These are phyloP conservation scores for Chrysopogon serrulatus DNA, from an alignment of 176 grass and related monocot genomes.

Conservation along the genomic window DNA sequence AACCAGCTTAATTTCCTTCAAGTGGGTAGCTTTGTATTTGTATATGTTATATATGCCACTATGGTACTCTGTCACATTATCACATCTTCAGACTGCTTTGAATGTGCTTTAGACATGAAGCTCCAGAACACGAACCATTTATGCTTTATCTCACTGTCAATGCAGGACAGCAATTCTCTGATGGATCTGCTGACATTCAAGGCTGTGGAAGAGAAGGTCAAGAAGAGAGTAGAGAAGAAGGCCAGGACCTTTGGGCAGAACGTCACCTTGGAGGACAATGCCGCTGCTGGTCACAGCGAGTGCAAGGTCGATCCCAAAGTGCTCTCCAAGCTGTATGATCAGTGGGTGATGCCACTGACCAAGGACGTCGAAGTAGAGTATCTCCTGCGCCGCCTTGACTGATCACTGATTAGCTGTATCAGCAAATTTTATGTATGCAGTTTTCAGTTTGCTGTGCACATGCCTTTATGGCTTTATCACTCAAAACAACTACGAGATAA, in stretches of 20 bases:
- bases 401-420: constrained; percentile 4
- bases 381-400: constrained; percentile 77
- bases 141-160: neutral
- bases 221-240: constrained; percentile 91
- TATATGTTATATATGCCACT: neutral
- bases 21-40: neutral
- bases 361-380: constrained; percentile 82
- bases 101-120: neutral
- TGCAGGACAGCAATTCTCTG: constrained; percentile 68
- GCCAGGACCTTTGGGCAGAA: constrained; percentile 73
- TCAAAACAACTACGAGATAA: neutral
- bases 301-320: constrained; percentile 73
- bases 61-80: neutral
- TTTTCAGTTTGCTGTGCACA: neutral
- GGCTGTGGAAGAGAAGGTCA: constrained; percentile 81
- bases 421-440: neutral
- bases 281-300: constrained; percentile 3
- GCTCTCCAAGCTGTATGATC: constrained; percentile 67
- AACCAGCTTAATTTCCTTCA: neutral
- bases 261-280: constrained; percentile 53
- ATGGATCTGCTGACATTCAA: constrained; percentile 88
- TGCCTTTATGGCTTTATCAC: neutral
- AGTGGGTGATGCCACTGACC: constrained; percentile 91
- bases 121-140: neutral
- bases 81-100: neutral